Evolutionary conservation across 148 eudicot species (phyloP).

Genomic region (Cornus florida): DNA sequence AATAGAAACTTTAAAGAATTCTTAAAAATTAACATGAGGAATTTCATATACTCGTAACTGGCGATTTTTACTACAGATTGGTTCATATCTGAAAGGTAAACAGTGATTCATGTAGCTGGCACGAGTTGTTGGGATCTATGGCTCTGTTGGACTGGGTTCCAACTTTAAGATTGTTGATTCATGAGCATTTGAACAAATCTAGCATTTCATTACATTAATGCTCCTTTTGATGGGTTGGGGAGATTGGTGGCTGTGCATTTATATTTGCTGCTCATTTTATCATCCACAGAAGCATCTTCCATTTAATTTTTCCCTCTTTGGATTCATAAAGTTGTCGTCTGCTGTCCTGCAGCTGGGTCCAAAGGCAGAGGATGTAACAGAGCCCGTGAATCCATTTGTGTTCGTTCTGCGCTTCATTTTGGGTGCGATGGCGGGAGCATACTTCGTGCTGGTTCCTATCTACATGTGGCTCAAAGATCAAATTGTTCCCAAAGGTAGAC

Average conservation of each 20-base stretch:
- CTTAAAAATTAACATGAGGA: too few species aligned
- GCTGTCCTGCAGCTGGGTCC: conserved; percentile 68
- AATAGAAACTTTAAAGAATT: too few species aligned
- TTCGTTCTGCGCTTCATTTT: conserved; percentile 65
- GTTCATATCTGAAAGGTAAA: too few species aligned
- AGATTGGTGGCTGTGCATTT: not conserved
- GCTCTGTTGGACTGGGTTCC: not conserved
- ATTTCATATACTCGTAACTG: too few species aligned
- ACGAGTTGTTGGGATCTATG: not conserved
- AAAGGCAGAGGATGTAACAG: conserved; percentile 64
- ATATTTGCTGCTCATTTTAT: not conserved
- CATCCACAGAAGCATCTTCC: not conserved
- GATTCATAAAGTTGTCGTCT: not conserved
- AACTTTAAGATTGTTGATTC: not conserved
- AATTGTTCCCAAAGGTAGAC: conserved; percentile 66
- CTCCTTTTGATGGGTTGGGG: not conserved
- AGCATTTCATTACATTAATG: not conserved
- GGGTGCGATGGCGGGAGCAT: conserved; percentile 63
- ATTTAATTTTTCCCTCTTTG: not conserved
- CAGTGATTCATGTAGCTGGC: not conserved
- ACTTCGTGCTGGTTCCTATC: conserved; percentile 69
- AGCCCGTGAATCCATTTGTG: conserved; percentile 67
- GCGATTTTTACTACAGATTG: too few species aligned
- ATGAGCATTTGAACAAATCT: not conserved
- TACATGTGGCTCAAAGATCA: conserved; percentile 96